Evolutionary conservation across 495 filamentous ascomycete species (phyloP).

Genomic region (Staphylotrichum longicolle): DNA sequence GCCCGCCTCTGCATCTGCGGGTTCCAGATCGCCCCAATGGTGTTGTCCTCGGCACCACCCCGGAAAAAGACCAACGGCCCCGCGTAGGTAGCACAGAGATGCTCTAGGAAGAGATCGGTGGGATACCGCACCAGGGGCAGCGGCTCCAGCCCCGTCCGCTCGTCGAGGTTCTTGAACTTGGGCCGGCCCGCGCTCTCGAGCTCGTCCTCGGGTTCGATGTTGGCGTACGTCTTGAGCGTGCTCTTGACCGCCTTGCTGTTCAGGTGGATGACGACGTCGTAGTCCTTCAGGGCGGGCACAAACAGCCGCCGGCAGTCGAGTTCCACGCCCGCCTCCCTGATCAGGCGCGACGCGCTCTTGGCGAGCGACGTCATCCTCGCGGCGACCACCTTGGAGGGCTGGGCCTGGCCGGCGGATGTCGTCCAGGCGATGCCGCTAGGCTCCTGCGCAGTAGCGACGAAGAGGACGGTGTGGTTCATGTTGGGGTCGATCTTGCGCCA

Average conservation of each 20-base stretch:
- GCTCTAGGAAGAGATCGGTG: constrained; percentile 51
- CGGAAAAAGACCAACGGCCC: constrained; percentile 73
- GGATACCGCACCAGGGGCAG: constrained; percentile 51
- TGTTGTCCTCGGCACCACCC: constrained; percentile 51
- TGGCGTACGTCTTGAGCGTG: constrained; percentile 25
- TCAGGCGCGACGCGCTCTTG: constrained; percentile 60
- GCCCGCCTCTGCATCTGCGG: constrained; percentile 54
- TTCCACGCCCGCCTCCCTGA: constrained; percentile 56
- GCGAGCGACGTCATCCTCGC: constrained; percentile 79
- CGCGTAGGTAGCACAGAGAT: constrained; percentile 59
- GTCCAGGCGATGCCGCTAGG: constrained; percentile 78
- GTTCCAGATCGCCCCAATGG: constrained; percentile 82
- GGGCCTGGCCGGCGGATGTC: constrained; percentile 44
- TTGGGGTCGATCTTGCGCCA: constrained; percentile 83
- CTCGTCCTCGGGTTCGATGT: constrained; percentile 30
- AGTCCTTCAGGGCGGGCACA: constrained; percentile 63
- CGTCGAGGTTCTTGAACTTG: constrained; percentile 72
- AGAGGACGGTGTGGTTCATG: constrained; percentile 79
- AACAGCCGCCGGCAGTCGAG: constrained; percentile 66
- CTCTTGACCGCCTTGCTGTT: constrained; percentile 47
- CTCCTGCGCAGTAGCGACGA: constrained; percentile 78
- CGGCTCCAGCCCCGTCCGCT: constrained; percentile 34
- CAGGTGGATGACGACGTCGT: constrained; percentile 80
- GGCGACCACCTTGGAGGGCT: constrained; percentile 77
- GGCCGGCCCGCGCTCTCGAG: constrained; percentile 17